phyloP scores from a whole-genome alignment of 2,329 filamentous ascomycete genomes.

The Colletotrichum eremochloae region DNA sequence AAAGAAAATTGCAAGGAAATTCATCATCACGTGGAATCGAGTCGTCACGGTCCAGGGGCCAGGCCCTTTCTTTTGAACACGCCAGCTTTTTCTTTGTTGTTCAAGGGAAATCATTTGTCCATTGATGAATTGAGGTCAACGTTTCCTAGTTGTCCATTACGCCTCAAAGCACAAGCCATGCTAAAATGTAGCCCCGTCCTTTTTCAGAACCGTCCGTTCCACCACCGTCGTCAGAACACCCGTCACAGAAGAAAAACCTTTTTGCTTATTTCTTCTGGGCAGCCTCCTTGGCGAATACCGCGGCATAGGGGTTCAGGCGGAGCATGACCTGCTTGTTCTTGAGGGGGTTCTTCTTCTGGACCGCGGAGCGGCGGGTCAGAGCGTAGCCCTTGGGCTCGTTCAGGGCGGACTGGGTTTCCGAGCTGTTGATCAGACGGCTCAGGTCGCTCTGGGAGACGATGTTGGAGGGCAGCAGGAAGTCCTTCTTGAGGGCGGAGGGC shows the following conservation, averaged over 20 bases:
- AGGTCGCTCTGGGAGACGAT: constrained; percentile 95
- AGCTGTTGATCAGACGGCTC: constrained; percentile 98
- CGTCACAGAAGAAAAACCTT: constrained; percentile 2
- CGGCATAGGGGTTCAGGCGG: constrained; percentile 97
- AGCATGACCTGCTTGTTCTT: constrained; percentile 99
- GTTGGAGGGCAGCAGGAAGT: constrained; percentile 96
- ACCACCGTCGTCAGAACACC: constrained; percentile 34
- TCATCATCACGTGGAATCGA: constrained; percentile 39
- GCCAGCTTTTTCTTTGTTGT: constrained; percentile 8
- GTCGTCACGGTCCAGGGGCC: constrained; percentile 35
- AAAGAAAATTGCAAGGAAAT: constrained; percentile 12
- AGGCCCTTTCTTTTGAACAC: constrained; percentile 13
- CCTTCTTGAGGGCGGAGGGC: constrained; percentile 95
- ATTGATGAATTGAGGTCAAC: constrained; percentile 45
- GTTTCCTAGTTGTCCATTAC: constrained; percentile 44
- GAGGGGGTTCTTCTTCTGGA: constrained; percentile 99
- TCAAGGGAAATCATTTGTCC: constrained; percentile 45
- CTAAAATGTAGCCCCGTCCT: constrained; percentile 43
- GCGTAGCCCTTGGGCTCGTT: constrained; percentile 91
- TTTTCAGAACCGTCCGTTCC: constrained; percentile 39
- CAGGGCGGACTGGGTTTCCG: constrained; percentile 97
- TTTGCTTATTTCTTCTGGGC: constrained; percentile 61
- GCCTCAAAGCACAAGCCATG: constrained; percentile 45
- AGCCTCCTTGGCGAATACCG: constrained; percentile 84
- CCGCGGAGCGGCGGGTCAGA: constrained; percentile 87